Evolutionary conservation across 768 basidiomycete species (phyloP).

Genomic region (Hydnomerulius pinastri): DNA sequence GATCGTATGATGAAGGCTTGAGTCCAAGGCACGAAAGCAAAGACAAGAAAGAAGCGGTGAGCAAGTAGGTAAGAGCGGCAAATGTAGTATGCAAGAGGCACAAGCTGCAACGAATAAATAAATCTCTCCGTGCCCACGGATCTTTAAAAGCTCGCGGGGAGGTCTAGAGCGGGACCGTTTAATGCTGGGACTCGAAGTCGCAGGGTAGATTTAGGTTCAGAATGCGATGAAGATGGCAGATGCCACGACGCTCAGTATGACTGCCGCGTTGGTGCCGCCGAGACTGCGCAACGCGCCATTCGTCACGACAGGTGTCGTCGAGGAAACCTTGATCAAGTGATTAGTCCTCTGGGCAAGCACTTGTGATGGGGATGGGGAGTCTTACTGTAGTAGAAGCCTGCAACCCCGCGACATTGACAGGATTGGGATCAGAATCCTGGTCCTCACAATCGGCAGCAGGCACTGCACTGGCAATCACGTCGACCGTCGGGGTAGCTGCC

Average conservation of each 20-base stretch:
- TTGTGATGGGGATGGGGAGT: no score
- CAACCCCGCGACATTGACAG: neutral
- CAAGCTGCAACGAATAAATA: neutral
- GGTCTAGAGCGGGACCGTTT: neutral
- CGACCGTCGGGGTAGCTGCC: neutral
- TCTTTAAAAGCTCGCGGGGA: neutral
- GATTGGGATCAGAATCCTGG: neutral
- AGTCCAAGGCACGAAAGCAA: no score
- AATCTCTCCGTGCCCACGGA: neutral
- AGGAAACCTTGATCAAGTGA: no score
- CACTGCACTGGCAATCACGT: neutral
- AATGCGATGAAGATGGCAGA: neutral
- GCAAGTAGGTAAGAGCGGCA: no score
- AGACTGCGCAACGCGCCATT: slow-evolving; percentile 16
- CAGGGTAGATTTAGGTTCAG: neutral
- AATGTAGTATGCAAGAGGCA: no score
- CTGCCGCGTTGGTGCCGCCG: slow-evolving; percentile 1
- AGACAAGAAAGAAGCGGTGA: no score
- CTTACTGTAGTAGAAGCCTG: no score
- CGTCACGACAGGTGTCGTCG: neutral
- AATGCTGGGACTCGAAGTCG: neutral
- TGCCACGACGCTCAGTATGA: slow-evolving; percentile 6
- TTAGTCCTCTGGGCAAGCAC: no score
- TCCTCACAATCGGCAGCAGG: neutral
- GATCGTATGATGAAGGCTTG: no score